These are phyloP conservation scores for Phylloporus sp. DNA, from an alignment of 768 basidiomycete genomes.

Conservation along the genomic window DNA sequence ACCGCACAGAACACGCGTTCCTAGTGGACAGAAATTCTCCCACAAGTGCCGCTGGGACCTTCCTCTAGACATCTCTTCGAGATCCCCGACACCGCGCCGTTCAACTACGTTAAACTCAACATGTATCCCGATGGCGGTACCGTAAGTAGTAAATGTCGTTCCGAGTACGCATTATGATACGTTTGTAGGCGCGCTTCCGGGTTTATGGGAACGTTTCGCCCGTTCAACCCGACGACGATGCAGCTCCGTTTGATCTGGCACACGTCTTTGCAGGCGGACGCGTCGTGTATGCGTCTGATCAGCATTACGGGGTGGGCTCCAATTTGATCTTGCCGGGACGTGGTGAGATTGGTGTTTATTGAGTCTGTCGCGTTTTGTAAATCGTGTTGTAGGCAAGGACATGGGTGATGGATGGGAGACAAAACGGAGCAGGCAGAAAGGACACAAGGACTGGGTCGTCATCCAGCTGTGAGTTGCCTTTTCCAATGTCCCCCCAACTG, in stretches of 20 bases:
- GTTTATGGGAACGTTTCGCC: slow-evolving; percentile 80
- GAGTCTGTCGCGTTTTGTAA: neutral
- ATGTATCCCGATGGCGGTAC: slow-evolving; percentile 99
- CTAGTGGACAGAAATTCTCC: slow-evolving; percentile 80
- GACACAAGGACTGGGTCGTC: slow-evolving; percentile 88
- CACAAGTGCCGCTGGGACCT: slow-evolving; percentile 72
- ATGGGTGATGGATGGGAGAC: slow-evolving; percentile 99
- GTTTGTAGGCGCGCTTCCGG: slow-evolving; percentile 76
- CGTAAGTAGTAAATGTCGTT: slow-evolving; percentile 36
- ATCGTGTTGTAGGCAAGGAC: slow-evolving; percentile 51
- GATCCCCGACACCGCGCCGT: slow-evolving; percentile 45
- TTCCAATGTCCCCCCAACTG: neutral
- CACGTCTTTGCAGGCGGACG: slow-evolving; percentile 87
- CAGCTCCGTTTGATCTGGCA: slow-evolving; percentile 71
- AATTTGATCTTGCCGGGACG: slow-evolving; percentile 91
- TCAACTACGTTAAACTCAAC: slow-evolving; percentile 83
- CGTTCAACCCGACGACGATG: slow-evolving; percentile 47
- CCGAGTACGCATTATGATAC: neutral
- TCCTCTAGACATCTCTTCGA: slow-evolving; percentile 86
- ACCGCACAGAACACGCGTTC: neutral
- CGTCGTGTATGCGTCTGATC: slow-evolving; percentile 82
- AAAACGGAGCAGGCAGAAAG: slow-evolving; percentile 72
- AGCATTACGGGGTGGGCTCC: slow-evolving; percentile 89
- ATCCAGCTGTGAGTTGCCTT: slow-evolving; percentile 65
- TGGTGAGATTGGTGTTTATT: slow-evolving; percentile 36